A percentile compares a stretch with the other conserved stretches of the same genome.
phyloP scores from a whole-genome alignment of 2,329 filamentous ascomycete genomes.

The Penicillium sp. region DNA sequence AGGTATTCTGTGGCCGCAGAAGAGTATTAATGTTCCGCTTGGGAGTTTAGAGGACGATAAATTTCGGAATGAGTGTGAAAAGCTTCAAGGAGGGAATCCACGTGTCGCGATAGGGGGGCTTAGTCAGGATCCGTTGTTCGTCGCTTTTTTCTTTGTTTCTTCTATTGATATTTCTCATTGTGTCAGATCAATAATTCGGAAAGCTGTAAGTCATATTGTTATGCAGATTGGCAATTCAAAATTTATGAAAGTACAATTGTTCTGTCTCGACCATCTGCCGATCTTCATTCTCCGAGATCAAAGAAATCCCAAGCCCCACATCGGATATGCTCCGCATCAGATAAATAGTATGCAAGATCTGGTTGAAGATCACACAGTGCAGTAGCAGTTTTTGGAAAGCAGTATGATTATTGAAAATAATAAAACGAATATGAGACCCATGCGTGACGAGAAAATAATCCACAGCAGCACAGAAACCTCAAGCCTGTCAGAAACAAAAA shows the following conservation, averaged over 20 bases:
- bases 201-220: too few relatives aligned
- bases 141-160: neutral
- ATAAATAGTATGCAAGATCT: neutral
- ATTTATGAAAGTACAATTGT: too few relatives aligned
- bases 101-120: neutral
- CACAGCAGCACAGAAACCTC: neutral
- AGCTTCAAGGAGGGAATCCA: neutral
- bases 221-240: neutral
- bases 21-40: neutral
- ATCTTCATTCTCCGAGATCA: neutral
- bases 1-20: neutral
- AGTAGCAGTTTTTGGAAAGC: neutral
- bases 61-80: neutral
- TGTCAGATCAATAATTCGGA: too few relatives aligned
- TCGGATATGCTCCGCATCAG: slow-evolving; percentile 7
- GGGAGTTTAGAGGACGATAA: neutral
- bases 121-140: neutral
- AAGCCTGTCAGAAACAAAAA: neutral
- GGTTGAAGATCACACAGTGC: neutral
- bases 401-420: neutral
- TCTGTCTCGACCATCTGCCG: neutral
- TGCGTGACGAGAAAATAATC: neutral
- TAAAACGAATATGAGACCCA: neutral
- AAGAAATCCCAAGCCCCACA: slow-evolving; percentile 1
- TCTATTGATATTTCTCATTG: too few relatives aligned